phyloP scores from a whole-genome alignment of 139 green algal genomes.

The Mesostigma viride region DNA sequence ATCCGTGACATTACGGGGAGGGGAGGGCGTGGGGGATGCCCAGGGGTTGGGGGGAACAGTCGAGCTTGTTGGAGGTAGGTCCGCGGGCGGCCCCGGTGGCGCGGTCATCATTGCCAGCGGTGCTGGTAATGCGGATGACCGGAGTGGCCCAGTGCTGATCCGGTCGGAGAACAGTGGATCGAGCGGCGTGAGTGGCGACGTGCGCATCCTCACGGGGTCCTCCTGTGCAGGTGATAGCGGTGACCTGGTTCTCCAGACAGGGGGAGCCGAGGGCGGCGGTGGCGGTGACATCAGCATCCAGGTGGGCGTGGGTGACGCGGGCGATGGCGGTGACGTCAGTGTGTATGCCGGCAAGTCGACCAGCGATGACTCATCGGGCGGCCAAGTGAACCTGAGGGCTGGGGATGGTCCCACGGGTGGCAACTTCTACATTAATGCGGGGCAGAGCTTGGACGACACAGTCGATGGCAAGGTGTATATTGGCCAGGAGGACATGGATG shows the following conservation, averaged over 20 bases:
- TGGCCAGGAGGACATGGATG: too few species aligned
- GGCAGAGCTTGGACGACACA: too few species aligned
- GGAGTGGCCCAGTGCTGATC: constrained; percentile 11
- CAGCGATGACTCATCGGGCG: not conserved
- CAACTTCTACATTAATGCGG: too few species aligned
- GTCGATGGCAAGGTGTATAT: too few species aligned
- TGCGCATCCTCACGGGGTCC: constrained; percentile 7
- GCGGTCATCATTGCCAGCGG: constrained; percentile 3
- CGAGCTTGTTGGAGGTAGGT: not conserved
- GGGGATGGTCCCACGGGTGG: too few species aligned
- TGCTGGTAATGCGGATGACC: not conserved
- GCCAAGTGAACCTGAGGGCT: not conserved
- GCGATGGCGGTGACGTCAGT: constrained; percentile 13
- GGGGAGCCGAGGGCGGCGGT: not conserved
- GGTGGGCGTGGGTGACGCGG: constrained; percentile 19
- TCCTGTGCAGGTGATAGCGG: constrained; percentile 12
- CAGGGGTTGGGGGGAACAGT: not conserved
- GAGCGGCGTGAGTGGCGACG: constrained; percentile 12
- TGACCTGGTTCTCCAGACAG: not conserved
- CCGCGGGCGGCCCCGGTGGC: constrained; percentile 13
- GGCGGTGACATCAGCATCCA: constrained; percentile 15
- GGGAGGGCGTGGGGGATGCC: not conserved
- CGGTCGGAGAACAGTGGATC: constrained; percentile 11
- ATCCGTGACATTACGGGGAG: constrained; percentile 7
- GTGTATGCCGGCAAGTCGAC: constrained; percentile 9